A percentile compares a stretch with the other conserved stretches of the same genome.
phyloP scores from a whole-genome alignment of 352 stramenopile species.

The Phytophthora sojae region DNA sequence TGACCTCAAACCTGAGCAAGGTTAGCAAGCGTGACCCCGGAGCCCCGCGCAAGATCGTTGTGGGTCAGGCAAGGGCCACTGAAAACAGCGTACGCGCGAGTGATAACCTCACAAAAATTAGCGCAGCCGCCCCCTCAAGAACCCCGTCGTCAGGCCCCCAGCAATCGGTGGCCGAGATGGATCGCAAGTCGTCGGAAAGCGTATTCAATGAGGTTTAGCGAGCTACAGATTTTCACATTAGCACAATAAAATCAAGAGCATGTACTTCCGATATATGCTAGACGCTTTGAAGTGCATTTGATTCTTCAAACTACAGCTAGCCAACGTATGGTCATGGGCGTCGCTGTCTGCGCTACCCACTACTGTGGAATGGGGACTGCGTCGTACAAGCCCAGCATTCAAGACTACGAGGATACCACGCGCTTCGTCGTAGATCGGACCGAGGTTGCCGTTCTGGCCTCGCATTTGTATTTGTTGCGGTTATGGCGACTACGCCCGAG shows the following conservation, averaged over 20 bases:
- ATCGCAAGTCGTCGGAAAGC: constrained; percentile 22
- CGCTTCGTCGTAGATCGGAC: constrained; percentile 46
- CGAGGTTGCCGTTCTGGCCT: constrained; percentile 38
- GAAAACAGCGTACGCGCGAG: constrained; percentile 11
- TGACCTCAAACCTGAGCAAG: constrained; percentile 30
- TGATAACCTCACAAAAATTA: constrained; percentile 8
- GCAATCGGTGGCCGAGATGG: neutral
- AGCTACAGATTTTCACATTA: neutral
- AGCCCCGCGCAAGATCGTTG: constrained; percentile 17
- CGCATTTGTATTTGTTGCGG: no score
- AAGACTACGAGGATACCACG: constrained; percentile 41
- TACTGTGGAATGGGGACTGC: constrained; percentile 59
- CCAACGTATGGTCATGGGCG: constrained; percentile 53
- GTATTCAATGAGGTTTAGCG: constrained; percentile 31
- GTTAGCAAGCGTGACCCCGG: constrained; percentile 27
- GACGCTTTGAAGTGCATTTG: no score
- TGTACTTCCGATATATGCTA: neutral
- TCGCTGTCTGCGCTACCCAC: constrained; percentile 67
- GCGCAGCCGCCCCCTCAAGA: neutral
- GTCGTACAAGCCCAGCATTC: constrained; percentile 38
- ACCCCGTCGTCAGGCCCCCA: neutral
- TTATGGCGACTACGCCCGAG: no score
- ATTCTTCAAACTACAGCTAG: no score
- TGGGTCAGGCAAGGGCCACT: constrained; percentile 20
- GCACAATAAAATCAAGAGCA: neutral